Conservation (phyloP, 305 asterid species). For the Plantago lanceolata region DNA sequence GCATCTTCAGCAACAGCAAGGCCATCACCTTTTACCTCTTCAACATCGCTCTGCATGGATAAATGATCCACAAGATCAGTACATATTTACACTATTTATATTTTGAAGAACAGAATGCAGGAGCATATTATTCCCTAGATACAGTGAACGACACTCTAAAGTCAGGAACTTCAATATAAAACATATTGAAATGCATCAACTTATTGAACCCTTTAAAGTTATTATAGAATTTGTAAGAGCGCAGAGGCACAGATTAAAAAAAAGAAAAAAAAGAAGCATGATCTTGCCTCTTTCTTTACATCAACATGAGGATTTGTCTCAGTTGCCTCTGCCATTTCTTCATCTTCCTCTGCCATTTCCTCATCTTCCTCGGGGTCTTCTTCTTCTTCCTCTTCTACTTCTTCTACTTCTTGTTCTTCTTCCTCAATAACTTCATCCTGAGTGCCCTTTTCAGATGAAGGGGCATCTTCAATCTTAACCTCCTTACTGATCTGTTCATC, state of each 20-base stretch:
- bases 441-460: background rate
- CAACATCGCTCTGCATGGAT: constrained; percentile 35
- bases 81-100: constrained; percentile 5
- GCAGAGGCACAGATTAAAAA: constrained; percentile 15
- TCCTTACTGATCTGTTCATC: constrained; percentile 36
- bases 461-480: constrained; percentile 13
- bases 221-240: constrained; percentile 1
- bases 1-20: constrained; percentile 32
- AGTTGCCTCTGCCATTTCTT: constrained; percentile 35
- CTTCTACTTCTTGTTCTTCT: constrained; percentile 37
- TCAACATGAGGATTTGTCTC: constrained; percentile 46
- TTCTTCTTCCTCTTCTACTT: constrained; percentile 52
- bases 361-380: constrained; percentile 72
- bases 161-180: too few species aligned
- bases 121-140: background rate
- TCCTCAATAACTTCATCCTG: constrained; percentile 42
- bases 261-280: constrained; percentile 16
- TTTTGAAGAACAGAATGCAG: background rate
- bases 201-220: background rate
- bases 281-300: constrained; percentile 48
- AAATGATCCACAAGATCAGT: constrained; percentile 16
- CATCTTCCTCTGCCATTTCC: constrained; percentile 53
- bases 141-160: background rate
- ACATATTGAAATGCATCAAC: background rate
- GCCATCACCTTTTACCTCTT: constrained; percentile 33